Evolutionary conservation across 805 yeast genomes (phyloP).

Genomic region (Ogataea dorogensis): DNA sequence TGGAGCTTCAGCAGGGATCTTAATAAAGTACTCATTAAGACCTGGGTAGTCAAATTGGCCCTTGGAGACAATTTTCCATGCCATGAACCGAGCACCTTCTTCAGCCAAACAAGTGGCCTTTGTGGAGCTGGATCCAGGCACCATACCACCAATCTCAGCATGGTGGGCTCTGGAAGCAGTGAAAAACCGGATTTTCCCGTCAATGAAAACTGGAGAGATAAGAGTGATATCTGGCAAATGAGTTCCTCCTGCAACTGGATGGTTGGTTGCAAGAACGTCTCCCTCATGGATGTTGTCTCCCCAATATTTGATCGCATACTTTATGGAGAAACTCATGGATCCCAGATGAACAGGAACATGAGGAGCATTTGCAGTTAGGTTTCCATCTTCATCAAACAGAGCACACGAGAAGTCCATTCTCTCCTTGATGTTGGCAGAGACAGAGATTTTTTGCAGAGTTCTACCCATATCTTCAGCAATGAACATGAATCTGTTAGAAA

Average conservation of each 20-base stretch:
- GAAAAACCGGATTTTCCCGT: slow-evolving; percentile 47
- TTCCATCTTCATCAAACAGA: slow-evolving; percentile 44
- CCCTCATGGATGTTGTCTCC: slow-evolving; percentile 40
- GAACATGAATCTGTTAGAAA: slow-evolving; percentile 48
- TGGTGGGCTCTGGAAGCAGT: slow-evolving; percentile 63
- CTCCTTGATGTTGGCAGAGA: slow-evolving; percentile 48
- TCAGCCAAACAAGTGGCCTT: slow-evolving; percentile 51
- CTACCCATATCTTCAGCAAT: slow-evolving; percentile 51
- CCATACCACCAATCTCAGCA: slow-evolving; percentile 59
- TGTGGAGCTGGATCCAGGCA: slow-evolving; percentile 58
- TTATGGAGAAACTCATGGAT: slow-evolving; percentile 44
- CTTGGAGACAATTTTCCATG: slow-evolving; percentile 48
- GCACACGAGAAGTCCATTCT: slow-evolving; percentile 50
- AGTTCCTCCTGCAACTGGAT: slow-evolving; percentile 46
- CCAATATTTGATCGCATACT: slow-evolving; percentile 40
- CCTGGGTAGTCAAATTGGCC: slow-evolving; percentile 56
- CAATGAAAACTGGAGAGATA: slow-evolving; percentile 53
- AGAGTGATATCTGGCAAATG: slow-evolving; percentile 54
- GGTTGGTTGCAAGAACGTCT: slow-evolving; percentile 44
- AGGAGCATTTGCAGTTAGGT: slow-evolving; percentile 29
- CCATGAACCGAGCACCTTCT: slow-evolving; percentile 56
- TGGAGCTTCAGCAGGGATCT: slow-evolving; percentile 44
- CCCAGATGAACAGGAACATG: slow-evolving; percentile 50
- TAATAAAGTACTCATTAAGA: slow-evolving; percentile 43
- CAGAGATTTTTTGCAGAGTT: slow-evolving; percentile 44